Evolutionary conservation across 805 yeast genomes (phyloP).

Genomic region (Hanseniaspora meyeri): DNA sequence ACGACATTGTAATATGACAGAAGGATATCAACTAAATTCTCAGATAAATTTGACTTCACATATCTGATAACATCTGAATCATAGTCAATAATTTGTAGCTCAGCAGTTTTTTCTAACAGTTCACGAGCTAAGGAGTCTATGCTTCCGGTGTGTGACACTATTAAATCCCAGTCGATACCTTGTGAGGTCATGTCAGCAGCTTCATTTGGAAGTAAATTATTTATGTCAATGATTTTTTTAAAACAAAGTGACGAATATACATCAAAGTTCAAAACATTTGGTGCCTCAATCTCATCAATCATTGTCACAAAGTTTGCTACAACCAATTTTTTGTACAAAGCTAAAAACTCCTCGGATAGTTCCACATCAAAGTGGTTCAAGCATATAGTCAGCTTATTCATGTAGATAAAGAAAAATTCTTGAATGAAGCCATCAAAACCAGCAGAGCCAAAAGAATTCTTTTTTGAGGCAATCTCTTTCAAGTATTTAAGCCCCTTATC

Average conservation of each 20-base stretch:
- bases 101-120: background rate
- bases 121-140: background rate
- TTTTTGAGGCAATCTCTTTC: background rate
- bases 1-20: background rate
- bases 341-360: conserved; percentile 18
- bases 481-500: background rate
- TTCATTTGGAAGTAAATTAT: background rate
- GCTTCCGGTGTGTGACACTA: background rate
- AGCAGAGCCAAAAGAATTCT: background rate
- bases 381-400: conserved; percentile 23
- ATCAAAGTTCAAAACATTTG: conserved; percentile 7
- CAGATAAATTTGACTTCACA: background rate
- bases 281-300: background rate
- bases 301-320: conserved; percentile 15
- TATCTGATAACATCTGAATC: conserved; percentile 1
- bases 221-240: background rate
- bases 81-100: conserved; percentile 4
- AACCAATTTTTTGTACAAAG: conserved; percentile 15
- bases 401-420: conserved; percentile 14
- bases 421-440: conserved; percentile 13
- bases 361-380: conserved; percentile 23
- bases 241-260: background rate
- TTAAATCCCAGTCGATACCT: background rate
- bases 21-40: background rate
- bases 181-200: background rate